Base-by-base conservation (phyloP, 2,329 filamentous ascomycete species). In the Coniochaeta prunicola region DNA sequence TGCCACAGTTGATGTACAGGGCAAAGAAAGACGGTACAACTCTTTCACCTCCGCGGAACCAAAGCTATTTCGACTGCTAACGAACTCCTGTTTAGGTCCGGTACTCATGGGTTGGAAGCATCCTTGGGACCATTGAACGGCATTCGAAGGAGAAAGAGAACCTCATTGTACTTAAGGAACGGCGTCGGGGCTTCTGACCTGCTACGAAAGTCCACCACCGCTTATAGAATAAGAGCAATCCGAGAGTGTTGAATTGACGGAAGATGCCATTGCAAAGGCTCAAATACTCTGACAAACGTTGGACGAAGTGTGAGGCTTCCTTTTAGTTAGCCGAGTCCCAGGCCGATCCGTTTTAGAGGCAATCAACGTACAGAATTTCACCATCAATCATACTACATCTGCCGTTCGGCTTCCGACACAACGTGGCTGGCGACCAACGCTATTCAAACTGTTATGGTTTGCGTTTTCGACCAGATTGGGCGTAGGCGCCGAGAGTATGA, bases 91-190 rank as follows among this genome's bases (percentile, higher is more conserved):
- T 36, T 45, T 62, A 87, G 84, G 84, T 59, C 82, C 93, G 26
- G 93, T 86, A 58, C 79, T 97, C 64, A 73, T 99, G 68, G 94
- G 94, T 73, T 91, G 86, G 89, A 97, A 92, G 80, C 94, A 97
- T 76, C 94, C 92, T 65, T 97, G 92, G 91, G 92, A 97, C 67
- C 92, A 96, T 77, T 96, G 54, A 57, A 34, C n/a, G 33, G 30
- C 5, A 17, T 7, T 34, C 28, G 30, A 24, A n/a, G 26, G 15
- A 12, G 48, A n/a, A 19, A 6, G 21, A 50, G 4, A 19, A 31
- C 24, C n/a, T 31, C 13, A 55, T 21, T 33, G 33, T 55, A 55
- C 21, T 21, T 21, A 36, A 34, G 28, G 30, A n/a, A 36, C 3
- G 30, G 28, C 28, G 21, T 33, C 30, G 31, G 21, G 30, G 30